These are phyloP conservation scores for Huntiella moniliformis DNA, from an alignment of 2,329 filamentous ascomycete species.

Conservation along the genomic window DNA sequence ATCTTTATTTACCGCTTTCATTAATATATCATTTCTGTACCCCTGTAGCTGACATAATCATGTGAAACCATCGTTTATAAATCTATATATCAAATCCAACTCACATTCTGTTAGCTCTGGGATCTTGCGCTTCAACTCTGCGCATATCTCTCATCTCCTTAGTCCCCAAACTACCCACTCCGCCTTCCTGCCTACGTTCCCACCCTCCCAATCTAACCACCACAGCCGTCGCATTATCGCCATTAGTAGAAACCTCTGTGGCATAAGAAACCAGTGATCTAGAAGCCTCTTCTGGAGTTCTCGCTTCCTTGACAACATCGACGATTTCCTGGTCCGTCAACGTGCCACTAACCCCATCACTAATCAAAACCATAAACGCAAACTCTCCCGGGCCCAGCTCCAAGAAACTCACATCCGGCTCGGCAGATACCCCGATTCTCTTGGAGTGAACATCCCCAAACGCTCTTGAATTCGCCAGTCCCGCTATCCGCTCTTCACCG, in stretches of 20 bases:
- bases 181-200: constrained; percentile 63
- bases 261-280: constrained; percentile 68
- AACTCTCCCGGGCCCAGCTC: constrained; percentile 73
- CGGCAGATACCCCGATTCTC: constrained; percentile 80
- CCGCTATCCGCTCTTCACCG: constrained; percentile 86
- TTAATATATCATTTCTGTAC: no score
- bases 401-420: constrained; percentile 68
- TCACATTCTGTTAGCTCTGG: constrained; percentile 45
- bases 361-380: constrained; percentile 72
- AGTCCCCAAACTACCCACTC: constrained; percentile 72
- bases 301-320: constrained; percentile 84
- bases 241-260: constrained; percentile 55
- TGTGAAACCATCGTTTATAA: no score
- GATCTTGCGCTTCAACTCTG: constrained; percentile 62
- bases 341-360: constrained; percentile 73
- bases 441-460: constrained; percentile 90
- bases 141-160: constrained; percentile 81
- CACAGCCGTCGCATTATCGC: constrained; percentile 51
- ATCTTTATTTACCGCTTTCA: no score
- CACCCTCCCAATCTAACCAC: constrained; percentile 50
- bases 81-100: not conserved
- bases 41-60: no score
- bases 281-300: constrained; percentile 72
- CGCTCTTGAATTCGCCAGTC: constrained; percentile 79
- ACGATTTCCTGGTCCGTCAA: constrained; percentile 88